Evolutionary conservation across 2,329 filamentous ascomycete genomes (phyloP).

Genomic region (Trichoderma afroharzianum): DNA sequence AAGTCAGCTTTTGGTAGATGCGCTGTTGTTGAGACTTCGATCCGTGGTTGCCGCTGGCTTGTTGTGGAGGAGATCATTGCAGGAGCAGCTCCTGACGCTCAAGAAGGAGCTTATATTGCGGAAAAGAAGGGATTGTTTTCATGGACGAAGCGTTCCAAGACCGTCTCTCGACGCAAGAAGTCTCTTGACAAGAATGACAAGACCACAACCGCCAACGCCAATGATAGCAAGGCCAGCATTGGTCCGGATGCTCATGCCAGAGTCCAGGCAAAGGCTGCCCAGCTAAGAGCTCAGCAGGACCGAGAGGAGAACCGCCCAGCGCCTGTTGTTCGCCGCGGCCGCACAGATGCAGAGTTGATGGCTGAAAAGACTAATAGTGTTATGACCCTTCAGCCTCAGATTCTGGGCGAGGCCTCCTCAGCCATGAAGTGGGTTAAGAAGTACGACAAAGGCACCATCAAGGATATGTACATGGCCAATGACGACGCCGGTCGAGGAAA

Average conservation of each 20-base stretch:
- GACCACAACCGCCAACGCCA: constrained; percentile 39
- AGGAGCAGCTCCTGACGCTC: constrained; percentile 80
- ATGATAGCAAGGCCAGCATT: constrained; percentile 74
- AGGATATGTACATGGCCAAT: constrained; percentile 80
- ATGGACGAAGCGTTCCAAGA: constrained; percentile 69
- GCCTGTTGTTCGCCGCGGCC: constrained; percentile 44
- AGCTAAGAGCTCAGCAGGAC: constrained; percentile 70
- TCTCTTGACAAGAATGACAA: constrained; percentile 45
- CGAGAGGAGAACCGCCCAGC: constrained; percentile 48
- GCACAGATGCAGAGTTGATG: constrained; percentile 54
- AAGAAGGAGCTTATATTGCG: constrained; percentile 82
- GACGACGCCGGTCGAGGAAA: constrained; percentile 65
- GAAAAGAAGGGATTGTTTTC: constrained; percentile 95
- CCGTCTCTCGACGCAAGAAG: constrained; percentile 62
- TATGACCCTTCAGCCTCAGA: constrained; percentile 78
- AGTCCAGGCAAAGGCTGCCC: constrained; percentile 86
- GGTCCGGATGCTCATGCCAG: constrained; percentile 87
- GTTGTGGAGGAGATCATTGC: constrained; percentile 96
- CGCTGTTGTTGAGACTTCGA: constrained; percentile 83
- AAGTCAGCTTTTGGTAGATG: constrained; percentile 95
- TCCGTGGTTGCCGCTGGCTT: constrained; percentile 79
- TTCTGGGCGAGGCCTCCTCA: constrained; percentile 82
- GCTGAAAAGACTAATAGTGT: constrained; percentile 82
- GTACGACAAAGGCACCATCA: constrained; percentile 85
- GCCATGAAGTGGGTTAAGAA: constrained; percentile 97